Evolutionary conservation across 2,329 filamentous ascomycete species (phyloP).

Genomic region (Aspergillus sp.): DNA sequence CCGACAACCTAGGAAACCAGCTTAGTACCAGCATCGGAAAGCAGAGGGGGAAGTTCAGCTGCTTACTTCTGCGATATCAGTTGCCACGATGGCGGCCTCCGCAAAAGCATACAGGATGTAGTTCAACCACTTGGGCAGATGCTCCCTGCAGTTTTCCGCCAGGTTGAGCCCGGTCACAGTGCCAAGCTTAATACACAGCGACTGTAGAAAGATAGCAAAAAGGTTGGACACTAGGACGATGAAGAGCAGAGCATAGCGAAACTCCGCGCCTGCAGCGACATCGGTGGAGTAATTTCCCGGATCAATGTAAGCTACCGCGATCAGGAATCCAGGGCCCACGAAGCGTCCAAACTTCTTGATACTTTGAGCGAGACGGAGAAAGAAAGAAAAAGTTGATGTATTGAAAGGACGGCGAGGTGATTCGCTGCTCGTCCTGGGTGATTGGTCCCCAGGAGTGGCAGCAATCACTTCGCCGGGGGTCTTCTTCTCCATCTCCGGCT

Average conservation of each 20-base stretch:
- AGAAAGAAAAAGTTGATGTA: conserved; percentile 18
- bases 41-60: background rate
- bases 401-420: conserved; percentile 35
- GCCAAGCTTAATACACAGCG: conserved; percentile 61
- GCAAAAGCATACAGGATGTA: conserved; percentile 63
- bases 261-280: conserved; percentile 50
- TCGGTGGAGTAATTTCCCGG: conserved; percentile 55
- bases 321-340: conserved; percentile 51
- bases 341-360: conserved; percentile 47
- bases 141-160: conserved; percentile 65
- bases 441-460: conserved; percentile 30
- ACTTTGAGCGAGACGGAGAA: conserved; percentile 28
- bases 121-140: conserved; percentile 67
- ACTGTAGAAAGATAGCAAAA: conserved; percentile 52
- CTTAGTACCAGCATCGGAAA: background rate
- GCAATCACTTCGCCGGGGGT: conserved; percentile 32
- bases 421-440: conserved; percentile 33
- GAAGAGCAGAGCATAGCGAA: conserved; percentile 49
- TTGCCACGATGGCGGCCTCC: conserved; percentile 70
- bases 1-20: conserved; percentile 53
- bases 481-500: conserved; percentile 26
- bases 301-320: conserved; percentile 54
- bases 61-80: conserved; percentile 67
- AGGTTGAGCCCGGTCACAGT: conserved; percentile 69
- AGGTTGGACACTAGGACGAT: conserved; percentile 52